These are phyloP conservation scores for Heteromeles arbutifolia DNA, from an alignment of 306 rosid species.

Conservation along the genomic window DNA sequence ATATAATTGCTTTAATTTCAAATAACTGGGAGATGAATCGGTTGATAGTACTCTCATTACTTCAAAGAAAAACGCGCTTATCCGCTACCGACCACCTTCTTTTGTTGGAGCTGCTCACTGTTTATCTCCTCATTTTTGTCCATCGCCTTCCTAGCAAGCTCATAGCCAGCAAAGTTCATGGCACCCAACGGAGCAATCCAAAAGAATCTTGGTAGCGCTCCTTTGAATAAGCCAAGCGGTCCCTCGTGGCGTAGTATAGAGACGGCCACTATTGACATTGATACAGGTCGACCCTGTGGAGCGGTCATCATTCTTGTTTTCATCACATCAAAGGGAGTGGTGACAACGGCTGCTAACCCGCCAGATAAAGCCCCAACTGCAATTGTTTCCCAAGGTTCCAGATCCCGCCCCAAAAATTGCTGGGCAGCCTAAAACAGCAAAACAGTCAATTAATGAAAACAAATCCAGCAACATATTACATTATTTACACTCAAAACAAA, in stretches of 20 bases:
- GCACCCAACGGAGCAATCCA: constrained; percentile 99
- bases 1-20: constrained; percentile 10
- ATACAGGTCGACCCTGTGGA: constrained; percentile 61
- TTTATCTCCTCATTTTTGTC: constrained; percentile 56
- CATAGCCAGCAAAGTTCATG: constrained; percentile 98
- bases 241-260: constrained; percentile 81
- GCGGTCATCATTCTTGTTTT: constrained; percentile 99
- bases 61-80: constrained; percentile 11
- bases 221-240: constrained; percentile 89
- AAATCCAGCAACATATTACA: neutral
- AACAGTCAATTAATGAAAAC: neutral
- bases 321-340: constrained; percentile 98
- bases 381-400: constrained; percentile 94
- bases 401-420: constrained; percentile 62
- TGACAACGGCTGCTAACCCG: constrained; percentile 88
- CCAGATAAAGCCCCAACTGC: constrained; percentile 95
- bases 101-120: constrained; percentile 31
- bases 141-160: constrained; percentile 94
- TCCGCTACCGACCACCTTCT: constrained; percentile 41
- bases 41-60: neutral
- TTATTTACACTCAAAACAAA: neutral
- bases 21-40: constrained; percentile 8
- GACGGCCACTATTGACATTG: constrained; percentile 69
- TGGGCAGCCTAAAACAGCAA: constrained; percentile 56
- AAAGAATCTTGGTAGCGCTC: constrained; percentile 93